phyloP scores from a whole-genome alignment of 768 basidiomycete species.

The Phallus indusiatus region DNA sequence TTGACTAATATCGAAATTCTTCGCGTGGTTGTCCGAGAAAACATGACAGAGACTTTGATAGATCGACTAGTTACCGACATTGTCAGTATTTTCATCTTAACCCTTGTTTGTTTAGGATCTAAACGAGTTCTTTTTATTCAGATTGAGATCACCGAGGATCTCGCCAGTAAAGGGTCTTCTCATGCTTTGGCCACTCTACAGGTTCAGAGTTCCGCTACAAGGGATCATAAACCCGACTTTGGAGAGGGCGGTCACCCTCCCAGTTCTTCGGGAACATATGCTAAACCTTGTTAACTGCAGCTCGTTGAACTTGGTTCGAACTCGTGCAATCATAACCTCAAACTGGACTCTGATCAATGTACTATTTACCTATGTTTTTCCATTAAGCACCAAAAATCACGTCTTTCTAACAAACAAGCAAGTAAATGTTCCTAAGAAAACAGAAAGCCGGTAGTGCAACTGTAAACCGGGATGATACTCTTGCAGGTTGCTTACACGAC shows the following conservation, averaged over 20 bases:
- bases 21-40: conserved; percentile 54
- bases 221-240: conserved; percentile 31
- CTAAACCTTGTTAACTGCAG: conserved; percentile 50
- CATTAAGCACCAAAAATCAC: too few relatives aligned
- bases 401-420: too few relatives aligned
- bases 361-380: too few relatives aligned
- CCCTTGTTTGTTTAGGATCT: background rate
- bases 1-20: conserved; percentile 45
- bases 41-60: conserved; percentile 41
- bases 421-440: too few relatives aligned
- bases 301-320: too few relatives aligned
- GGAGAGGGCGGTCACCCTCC: conserved; percentile 43
- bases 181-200: conserved; percentile 43
- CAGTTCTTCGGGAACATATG: conserved; percentile 50
- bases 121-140: conserved; percentile 17
- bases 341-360: too few relatives aligned
- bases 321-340: too few relatives aligned
- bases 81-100: conserved; percentile 29
- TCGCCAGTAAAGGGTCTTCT: conserved; percentile 38
- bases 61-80: conserved; percentile 62
- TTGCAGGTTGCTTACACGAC: background rate
- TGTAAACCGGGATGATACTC: too few relatives aligned
- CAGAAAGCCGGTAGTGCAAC: too few relatives aligned
- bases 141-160: conserved; percentile 55
- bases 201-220: conserved; percentile 12